A percentile compares a stretch with the other conserved stretches of the same genome.
These are phyloP conservation scores for Tritrichomonas musculus DNA, from an alignment of 208 protist genomes.

Conservation along the genomic window DNA sequence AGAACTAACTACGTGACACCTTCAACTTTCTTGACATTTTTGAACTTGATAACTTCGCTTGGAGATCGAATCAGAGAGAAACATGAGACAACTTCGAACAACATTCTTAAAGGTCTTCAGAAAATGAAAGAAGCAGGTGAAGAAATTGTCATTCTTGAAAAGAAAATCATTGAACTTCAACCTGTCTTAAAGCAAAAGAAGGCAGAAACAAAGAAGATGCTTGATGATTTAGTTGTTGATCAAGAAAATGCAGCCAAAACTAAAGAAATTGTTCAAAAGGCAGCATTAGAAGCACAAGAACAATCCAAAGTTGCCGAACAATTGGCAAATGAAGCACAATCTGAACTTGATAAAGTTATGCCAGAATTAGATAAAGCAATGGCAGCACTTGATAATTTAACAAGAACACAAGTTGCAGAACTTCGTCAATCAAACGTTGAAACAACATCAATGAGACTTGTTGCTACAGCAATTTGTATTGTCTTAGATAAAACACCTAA, in stretches of 20 bases:
- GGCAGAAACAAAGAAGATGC: constrained; percentile 76
- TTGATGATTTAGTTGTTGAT: constrained; percentile 73
- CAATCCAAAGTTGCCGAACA: constrained; percentile 67
- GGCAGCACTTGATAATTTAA: constrained; percentile 75
- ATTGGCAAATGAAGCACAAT: constrained; percentile 73
- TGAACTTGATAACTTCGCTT: constrained; percentile 62
- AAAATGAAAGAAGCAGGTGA: constrained; percentile 79
- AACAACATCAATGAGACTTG: constrained; percentile 78
- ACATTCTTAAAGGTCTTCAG: constrained; percentile 70
- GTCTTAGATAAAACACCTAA: constrained; percentile 71
- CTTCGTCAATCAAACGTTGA: constrained; percentile 80
- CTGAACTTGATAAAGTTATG: constrained; percentile 78
- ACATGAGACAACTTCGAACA: background rate
- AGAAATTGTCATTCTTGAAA: constrained; percentile 81
- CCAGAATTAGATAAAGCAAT: constrained; percentile 77
- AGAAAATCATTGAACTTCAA: constrained; percentile 78
- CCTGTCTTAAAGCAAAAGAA: constrained; percentile 77
- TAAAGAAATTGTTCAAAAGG: constrained; percentile 63
- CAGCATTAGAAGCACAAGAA: constrained; percentile 60
- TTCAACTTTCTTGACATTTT: constrained; percentile 81
- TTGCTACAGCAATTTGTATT: constrained; percentile 85
- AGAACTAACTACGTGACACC: constrained; percentile 87
- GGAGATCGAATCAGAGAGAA: background rate
- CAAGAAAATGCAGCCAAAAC: constrained; percentile 65
- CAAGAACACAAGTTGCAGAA: constrained; percentile 79